Evolutionary conservation across 177 flowering plant species (phyloP), one percentile per base, ranked within the genome.

Genomic region (Vitis hybrid): DNA sequence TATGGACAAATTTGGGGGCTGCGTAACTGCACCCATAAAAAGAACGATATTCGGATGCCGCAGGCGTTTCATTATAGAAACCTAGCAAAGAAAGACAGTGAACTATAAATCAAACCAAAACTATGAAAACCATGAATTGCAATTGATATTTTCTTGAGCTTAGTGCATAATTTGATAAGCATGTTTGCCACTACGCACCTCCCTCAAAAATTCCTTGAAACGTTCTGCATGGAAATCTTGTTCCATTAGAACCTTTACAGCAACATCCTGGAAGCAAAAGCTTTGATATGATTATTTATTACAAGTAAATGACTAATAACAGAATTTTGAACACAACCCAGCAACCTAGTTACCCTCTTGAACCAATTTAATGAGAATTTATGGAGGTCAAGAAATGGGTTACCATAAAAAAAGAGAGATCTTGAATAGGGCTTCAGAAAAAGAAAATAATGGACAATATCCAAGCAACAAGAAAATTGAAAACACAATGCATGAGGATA

Each of bases 41-140:
- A 93, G 94, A 74, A 95, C 99, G 76, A 95, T 91, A 71, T 95
- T 95, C 70, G 99, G 99, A 89, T 95, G 99, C 49, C 99, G 88
- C 22, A 95, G 77, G 13, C 97, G 84, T 81, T 90, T 93, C 99
- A 95, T 93, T 66, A 95, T 89, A 15, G 96, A 85, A 76, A 95
- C 97, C 99, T 95, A 70, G 48, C 51, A 56, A 66, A 56, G 18
- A 73, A 69, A 69, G 65, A 45, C 19, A 61, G n/a, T 39, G 12
- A 33, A 53, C 22, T 26, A 67, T 33, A 70, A 48, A 57, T 16
- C 10, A 66, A 31, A 64, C 4, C 53, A 65, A 70, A 31, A 33
- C n/a, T 13, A 55, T 52, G 51, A 22, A 33, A 53, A 61, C 22
- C 16, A 12, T 19, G 15, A 58, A 65, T 29, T 50, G 60, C 45